These are phyloP conservation scores for Boletus pseudo-olivaceus DNA, from an alignment of 768 basidiomycete genomes.

Conservation along the genomic window DNA sequence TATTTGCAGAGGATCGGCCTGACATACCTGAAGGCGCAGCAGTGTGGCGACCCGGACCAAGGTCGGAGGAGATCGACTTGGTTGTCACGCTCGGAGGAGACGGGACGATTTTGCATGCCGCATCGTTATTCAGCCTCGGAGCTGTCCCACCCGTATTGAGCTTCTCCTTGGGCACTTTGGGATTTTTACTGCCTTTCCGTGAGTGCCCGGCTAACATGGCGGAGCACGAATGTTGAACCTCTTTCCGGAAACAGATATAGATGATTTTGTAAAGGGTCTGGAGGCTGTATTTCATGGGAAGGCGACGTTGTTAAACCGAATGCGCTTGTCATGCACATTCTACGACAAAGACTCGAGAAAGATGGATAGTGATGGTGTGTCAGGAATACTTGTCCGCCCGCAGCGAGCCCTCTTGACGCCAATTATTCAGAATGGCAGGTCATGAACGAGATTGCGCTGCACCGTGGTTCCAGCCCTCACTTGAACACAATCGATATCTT, in stretches of 20 bases:
- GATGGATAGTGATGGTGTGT: constrained; percentile 60
- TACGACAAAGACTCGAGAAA: constrained; percentile 57
- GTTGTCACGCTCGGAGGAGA: constrained; percentile 93
- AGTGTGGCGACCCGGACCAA: constrained; percentile 56
- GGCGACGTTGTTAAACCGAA: constrained; percentile 79
- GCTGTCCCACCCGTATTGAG: constrained; percentile 83
- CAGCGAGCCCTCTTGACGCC: neutral
- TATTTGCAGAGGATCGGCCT: constrained; percentile 62
- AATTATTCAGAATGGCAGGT: constrained; percentile 77
- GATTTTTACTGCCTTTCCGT: constrained; percentile 94
- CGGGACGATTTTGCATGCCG: constrained; percentile 91
- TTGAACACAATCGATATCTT: constrained; percentile 91
- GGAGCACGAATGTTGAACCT: neutral
- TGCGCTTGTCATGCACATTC: constrained; percentile 84
- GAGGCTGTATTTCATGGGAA: constrained; percentile 77
- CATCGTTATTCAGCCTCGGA: constrained; percentile 85
- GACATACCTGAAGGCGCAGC: constrained; percentile 64
- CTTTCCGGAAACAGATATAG: constrained; percentile 60
- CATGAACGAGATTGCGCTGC: constrained; percentile 94
- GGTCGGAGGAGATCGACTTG: constrained; percentile 69
- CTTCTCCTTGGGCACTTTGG: constrained; percentile 76
- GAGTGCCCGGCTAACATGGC: constrained; percentile 30
- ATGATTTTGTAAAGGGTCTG: constrained; percentile 77
- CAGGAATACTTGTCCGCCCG: neutral
- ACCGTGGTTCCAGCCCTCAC: constrained; percentile 88